Base-by-base conservation (phyloP, 2,329 filamentous ascomycete genomes). In the Ascochyta viciae-villosae region DNA sequence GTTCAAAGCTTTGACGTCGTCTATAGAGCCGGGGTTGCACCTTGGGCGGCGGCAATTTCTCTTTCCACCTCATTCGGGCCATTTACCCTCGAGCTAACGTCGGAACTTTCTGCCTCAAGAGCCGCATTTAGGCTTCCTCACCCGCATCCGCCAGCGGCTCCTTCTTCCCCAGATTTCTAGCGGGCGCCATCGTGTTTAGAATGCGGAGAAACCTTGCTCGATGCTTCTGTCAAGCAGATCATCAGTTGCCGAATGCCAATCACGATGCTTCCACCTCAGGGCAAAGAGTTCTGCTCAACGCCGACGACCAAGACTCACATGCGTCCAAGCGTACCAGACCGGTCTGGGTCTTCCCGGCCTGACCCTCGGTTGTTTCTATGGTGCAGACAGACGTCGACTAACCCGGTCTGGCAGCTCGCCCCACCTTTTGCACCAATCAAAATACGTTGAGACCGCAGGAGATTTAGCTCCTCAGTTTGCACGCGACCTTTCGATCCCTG, bases 151-250 rank as follows among this genome's bases (percentile, higher is more conserved):
- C 34, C 45, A 49, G 44, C 44, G 44, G 44, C 39, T 49, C 33
- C 44, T 54, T 35, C 51, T 50, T 50, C 47, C 53, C 47, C 53
- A 42, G 43, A 42, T 9, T 51, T 56, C 38, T 47, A 56, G 47
- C 48, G 53, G 53, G 53, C 53, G 47, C 53, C 53, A 56, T 47
- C 4, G 53, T 37, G 42, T 39, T 41, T 22, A 50, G 44, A 56
- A 56, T 38, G 47, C 38, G 53, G 53, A 56, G 53, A 56, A 56
- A 43, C 53, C 50, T 50, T 55, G 43, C 41, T 56, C 37, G 26
- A 38, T 33, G 31, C 38, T 34, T 31, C 40, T 38, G 23, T 42
- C 35, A 31, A 29, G 53, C 47, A 16, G 33, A 55, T 46, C 46
- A 46, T 50, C 52, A 50, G 35, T 31, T 23, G 26, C 46, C 46